Evolutionary conservation across 345 rosid genomes (phyloP).

Genomic region (Arabis alpina): DNA sequence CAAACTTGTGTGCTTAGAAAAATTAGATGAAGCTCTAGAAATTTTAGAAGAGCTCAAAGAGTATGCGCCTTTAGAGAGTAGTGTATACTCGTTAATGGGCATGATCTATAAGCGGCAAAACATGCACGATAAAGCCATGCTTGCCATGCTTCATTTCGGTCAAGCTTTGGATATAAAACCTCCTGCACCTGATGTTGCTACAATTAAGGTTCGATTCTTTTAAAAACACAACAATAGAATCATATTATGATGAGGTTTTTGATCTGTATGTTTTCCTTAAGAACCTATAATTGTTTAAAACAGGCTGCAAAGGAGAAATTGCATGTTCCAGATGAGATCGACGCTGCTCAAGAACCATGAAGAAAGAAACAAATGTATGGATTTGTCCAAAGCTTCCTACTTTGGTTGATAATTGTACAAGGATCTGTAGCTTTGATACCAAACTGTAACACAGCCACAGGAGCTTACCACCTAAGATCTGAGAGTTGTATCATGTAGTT

Average conservation of each 20-base stretch:
- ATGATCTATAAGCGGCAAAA: slow-evolving; percentile 74
- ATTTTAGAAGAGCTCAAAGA: slow-evolving; percentile 94
- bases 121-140: slow-evolving; percentile 80
- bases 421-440: slow-evolving; percentile 34
- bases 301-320: slow-evolving; percentile 98
- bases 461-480: slow-evolving; percentile 26
- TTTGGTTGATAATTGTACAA: slow-evolving; percentile 21
- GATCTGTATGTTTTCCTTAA: too few species aligned
- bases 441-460: slow-evolving; percentile 29
- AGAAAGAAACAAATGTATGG: slow-evolving; percentile 17
- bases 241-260: neutral
- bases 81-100: slow-evolving; percentile 95
- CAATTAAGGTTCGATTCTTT: slow-evolving; percentile 70
- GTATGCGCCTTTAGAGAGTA: slow-evolving; percentile 90
- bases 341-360: slow-evolving; percentile 35
- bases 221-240: slow-evolving; percentile 16
- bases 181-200: slow-evolving; percentile 86
- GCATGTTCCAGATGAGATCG: slow-evolving; percentile 93
- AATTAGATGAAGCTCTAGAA: slow-evolving; percentile 82
- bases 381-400: slow-evolving; percentile 31
- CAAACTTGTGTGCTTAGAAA: slow-evolving; percentile 74
- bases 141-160: slow-evolving; percentile 96
- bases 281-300: slow-evolving; percentile 31
- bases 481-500: slow-evolving; percentile 21
- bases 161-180: slow-evolving; percentile 97